phyloP scores from a whole-genome alignment of 345 rosid species.

The Linum trigynum region DNA sequence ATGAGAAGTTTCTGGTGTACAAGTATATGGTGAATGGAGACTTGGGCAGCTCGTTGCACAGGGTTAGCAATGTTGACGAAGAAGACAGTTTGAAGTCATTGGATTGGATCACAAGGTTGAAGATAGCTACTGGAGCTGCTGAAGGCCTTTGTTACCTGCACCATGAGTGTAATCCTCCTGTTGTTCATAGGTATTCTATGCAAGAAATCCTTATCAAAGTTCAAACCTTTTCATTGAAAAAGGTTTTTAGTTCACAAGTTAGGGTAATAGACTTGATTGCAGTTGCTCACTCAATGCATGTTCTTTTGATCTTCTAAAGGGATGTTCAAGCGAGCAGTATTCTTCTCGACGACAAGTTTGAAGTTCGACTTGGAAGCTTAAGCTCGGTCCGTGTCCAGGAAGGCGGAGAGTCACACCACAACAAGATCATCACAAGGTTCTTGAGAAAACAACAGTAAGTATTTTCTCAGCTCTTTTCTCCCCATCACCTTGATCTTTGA shows the following conservation, averaged over 20 bases:
- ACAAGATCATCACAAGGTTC: slow-evolving; percentile 4
- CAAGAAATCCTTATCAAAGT: not conserved
- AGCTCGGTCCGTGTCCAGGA: slow-evolving; percentile 1
- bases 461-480: no score
- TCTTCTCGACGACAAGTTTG: slow-evolving; percentile 7
- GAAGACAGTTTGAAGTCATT: slow-evolving; percentile 17
- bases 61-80: slow-evolving; percentile 8
- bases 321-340: slow-evolving; percentile 14
- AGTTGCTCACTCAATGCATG: not conserved
- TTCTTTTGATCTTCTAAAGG: slow-evolving; percentile 27
- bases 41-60: slow-evolving; percentile 20
- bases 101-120: slow-evolving; percentile 28
- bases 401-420: slow-evolving; percentile 2
- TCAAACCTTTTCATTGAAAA: no score
- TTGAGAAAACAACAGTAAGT: slow-evolving; percentile 9
- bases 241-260: slow-evolving; percentile 1
- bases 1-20: slow-evolving; percentile 21
- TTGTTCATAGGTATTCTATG: slow-evolving; percentile 29
- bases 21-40: slow-evolving; percentile 23
- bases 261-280: no score
- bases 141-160: slow-evolving; percentile 26
- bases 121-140: slow-evolving; percentile 28
- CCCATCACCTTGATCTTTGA: no score
- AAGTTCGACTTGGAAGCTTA: slow-evolving; percentile 11
- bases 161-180: slow-evolving; percentile 26